A percentile compares a stretch with the other conserved stretches of the same genome.
Conservation (phyloP, 768 basidiomycete species). For the Kwoniella botswanensis region DNA sequence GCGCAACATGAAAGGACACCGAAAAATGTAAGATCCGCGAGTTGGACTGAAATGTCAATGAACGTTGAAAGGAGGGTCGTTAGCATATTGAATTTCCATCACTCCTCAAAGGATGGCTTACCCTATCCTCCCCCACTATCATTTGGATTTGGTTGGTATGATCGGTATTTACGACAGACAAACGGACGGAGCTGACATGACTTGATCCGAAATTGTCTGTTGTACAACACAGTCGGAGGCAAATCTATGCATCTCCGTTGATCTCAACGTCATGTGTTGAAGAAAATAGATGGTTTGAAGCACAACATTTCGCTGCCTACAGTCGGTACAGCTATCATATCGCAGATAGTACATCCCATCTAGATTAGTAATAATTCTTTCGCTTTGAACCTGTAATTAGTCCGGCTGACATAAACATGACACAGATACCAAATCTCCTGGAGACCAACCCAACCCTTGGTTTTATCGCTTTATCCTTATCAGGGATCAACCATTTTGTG, state of each 20-base stretch:
- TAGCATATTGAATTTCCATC: background rate
- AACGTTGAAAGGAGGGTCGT: conserved; percentile 4
- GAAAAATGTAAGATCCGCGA: conserved; percentile 9
- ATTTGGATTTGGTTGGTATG: background rate
- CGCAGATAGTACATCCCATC: background rate
- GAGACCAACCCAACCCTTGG: background rate
- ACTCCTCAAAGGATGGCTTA: conserved; percentile 11
- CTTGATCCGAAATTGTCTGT: background rate
- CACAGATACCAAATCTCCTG: background rate
- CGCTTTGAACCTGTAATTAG: background rate
- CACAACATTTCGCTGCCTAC: background rate
- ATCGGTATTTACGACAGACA: background rate
- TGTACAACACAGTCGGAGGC: background rate
- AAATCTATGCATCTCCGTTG: background rate
- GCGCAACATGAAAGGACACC: background rate
- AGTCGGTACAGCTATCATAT: background rate
- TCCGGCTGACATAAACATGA: background rate
- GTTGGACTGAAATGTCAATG: background rate
- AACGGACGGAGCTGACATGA: background rate
- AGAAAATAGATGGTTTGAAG: background rate
- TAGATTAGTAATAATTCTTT: background rate
- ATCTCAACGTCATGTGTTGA: background rate
- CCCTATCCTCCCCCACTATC: background rate
- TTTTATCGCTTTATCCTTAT: background rate
- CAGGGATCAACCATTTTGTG: background rate